Base-by-base conservation (phyloP, 176 grass and related monocot species). In the Melocanna baccifera region DNA sequence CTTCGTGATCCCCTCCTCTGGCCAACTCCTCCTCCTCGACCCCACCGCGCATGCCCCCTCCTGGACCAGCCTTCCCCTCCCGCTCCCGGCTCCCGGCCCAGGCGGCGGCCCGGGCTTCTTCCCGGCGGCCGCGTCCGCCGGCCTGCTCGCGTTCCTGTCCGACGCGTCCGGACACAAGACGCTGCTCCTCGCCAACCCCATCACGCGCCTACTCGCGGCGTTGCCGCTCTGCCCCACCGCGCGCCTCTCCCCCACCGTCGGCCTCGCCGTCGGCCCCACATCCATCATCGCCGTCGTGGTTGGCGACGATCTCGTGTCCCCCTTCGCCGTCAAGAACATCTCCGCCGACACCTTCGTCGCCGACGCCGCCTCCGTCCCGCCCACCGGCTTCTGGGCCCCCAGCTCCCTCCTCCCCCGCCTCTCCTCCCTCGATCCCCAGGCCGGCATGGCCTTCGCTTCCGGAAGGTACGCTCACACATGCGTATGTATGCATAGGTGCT, bases 241-340 rank as follows among this genome's bases (percentile, higher is more conserved):
- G 1, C 93, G 96, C 36, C 83, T 95, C 53, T 98, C 87, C 15
- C 96, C 96, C 12, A 88, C 96, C 8, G 91, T 95, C 13, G 93
- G 93, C 25, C 88, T 98, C 71, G 78, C 96, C 12, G 91, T 87
- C 1, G 88, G 93, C 0, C 86, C 91, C 5, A 93, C 96, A 2
- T 98, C 89, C 57, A 91, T 98, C 81, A 87, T 92, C 41, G 89
- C 82, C 18, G 81, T 98, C 42, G 61, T 98, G 0, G 93, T 93
- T 1, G 96, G 96, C 3, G 96, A 98, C 25, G 87, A 98, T 62
- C 85, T 98, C 26, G 92, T 98, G 7, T 98, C 96, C 28, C 96
- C 96, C 16, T 98, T 98, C 78, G 93, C 96, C 1, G 96, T 98
- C 43, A 98, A 98, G 88, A 98, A 98, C 74, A 92, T 98, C 64